phyloP scores from a whole-genome alignment of 2,329 filamentous ascomycete species.

The Paecilomyces formosus region DNA sequence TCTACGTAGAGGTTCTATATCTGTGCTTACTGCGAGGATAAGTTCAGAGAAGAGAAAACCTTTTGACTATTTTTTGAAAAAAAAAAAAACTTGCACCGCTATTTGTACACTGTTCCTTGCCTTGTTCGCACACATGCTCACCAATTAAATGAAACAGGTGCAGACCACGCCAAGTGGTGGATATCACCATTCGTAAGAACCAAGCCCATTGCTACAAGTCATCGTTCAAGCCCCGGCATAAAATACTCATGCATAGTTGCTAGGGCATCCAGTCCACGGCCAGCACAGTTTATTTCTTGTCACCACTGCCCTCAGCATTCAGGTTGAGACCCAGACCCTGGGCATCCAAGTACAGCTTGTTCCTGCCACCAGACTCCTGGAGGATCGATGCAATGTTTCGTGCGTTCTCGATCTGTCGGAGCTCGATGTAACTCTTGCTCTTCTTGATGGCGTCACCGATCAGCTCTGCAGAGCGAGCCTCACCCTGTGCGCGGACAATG shows the following conservation, averaged over 20 bases:
- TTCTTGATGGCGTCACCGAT: conserved; percentile 99
- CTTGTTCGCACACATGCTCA: not conserved
- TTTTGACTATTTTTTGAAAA: not conserved
- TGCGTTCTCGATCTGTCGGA: conserved; percentile 97
- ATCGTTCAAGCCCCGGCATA: not conserved
- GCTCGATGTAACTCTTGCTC: conserved; percentile 90
- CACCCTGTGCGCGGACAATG: conserved; percentile 97
- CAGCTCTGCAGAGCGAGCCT: conserved; percentile 92
- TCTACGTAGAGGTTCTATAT: not conserved
- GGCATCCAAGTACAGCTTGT: conserved; percentile 88
- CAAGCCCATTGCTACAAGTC: not conserved
- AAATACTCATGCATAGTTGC: not conserved
- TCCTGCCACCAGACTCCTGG: conserved; percentile 77
- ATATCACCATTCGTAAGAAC: not conserved
- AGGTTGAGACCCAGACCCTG: conserved; percentile 90
- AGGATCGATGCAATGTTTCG: conserved; percentile 78
- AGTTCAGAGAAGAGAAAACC: not conserved
- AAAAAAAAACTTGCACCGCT: not conserved
- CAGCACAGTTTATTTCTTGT: conserved; percentile 20
- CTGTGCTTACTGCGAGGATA: not conserved
- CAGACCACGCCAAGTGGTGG: not conserved
- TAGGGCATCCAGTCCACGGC: not conserved
- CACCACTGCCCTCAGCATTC: conserved; percentile 27
- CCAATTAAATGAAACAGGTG: not conserved
- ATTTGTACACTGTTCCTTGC: not conserved